A percentile compares a stretch with the other conserved stretches of the same genome.
These are phyloP conservation scores for Massariosphaeria phaeospora DNA, from an alignment of 495 filamentous ascomycete species.

Conservation along the genomic window DNA sequence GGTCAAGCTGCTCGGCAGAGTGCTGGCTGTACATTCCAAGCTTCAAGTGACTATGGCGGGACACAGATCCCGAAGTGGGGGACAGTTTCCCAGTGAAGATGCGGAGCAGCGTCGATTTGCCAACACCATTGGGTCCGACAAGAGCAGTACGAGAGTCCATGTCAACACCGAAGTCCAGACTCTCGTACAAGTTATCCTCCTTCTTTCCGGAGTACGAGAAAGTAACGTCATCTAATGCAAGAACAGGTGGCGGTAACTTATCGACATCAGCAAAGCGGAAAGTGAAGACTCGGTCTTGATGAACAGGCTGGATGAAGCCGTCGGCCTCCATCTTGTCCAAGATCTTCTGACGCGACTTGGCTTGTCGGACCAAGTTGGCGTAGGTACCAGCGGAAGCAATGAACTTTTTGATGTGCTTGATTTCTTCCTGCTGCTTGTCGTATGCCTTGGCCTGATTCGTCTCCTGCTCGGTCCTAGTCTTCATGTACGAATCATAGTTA, in stretches of 20 bases:
- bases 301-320: constrained; percentile 90
- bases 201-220: constrained; percentile 93
- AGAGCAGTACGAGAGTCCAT: constrained; percentile 98
- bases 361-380: constrained; percentile 96
- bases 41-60: constrained; percentile 95
- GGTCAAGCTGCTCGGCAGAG: constrained; percentile 94
- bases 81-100: constrained; percentile 96
- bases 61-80: constrained; percentile 74
- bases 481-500: constrained; percentile 97
- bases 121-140: constrained; percentile 98
- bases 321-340: constrained; percentile 99
- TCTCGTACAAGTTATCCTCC: constrained; percentile 89
- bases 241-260: constrained; percentile 91
- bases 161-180: constrained; percentile 96
- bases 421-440: constrained; percentile 98
- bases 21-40: constrained; percentile 96
- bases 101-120: constrained; percentile 96
- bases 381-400: constrained; percentile 99
- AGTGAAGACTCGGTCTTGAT: constrained; percentile 82
- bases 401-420: constrained; percentile 99
- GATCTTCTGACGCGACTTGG: constrained; percentile 99
- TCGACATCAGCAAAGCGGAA: constrained; percentile 99
- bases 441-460: constrained; percentile 98
- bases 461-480: constrained; percentile 92
- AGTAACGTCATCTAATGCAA: constrained; percentile 93